Evolutionary conservation across 257 asterid genomes (phyloP), one percentile per base, ranked within the genome.

Genomic region (Agastache rugosa): DNA sequence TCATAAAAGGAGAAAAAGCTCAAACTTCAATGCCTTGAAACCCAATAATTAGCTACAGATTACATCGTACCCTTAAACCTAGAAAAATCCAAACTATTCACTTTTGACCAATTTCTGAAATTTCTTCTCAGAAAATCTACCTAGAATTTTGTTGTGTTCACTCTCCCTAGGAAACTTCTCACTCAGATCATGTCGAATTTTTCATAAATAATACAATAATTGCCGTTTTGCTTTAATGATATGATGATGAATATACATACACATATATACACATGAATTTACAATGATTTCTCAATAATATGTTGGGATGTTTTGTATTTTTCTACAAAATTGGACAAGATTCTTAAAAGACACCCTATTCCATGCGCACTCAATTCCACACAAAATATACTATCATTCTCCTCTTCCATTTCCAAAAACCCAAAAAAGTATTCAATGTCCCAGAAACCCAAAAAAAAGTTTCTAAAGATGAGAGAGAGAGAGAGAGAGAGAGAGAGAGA

Each of bases 331-430:
- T 69, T 50, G 81, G 84, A 78, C 84, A 78, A 74, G 64, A 62
- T 64, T 66, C 87, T 80, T 41, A 76, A 80, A 84, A 86, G 85
- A 82, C 79, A 55, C 80, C 78, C 42, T 63, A 73, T 72, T 77
- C 34, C 79, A 56, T 69, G 84, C 77, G 73, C 85, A 78, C 83
- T 82, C 85, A 84, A 78, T 79, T 66, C 74, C 80, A 77, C 64
- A 74, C 75, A 64, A 39, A 44, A 71, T n/a, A n/a, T n/a, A n/a
- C n/a, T n/a, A n/a, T 72, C 65, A 61, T 78, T 62, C 31, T 31
- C 67, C 58, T 53, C 78, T 62, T 73, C 77, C 76, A 45, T 77
- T 75, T 68, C 50, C 78, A 66, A 59, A 78, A 74, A 75, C 77
- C 84, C 65, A 66, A 60, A 76, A 69, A 75, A 78, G 85, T 41